Base-by-base conservation (phyloP, 2,329 filamentous ascomycete species). In the Remersonia thermophila region DNA sequence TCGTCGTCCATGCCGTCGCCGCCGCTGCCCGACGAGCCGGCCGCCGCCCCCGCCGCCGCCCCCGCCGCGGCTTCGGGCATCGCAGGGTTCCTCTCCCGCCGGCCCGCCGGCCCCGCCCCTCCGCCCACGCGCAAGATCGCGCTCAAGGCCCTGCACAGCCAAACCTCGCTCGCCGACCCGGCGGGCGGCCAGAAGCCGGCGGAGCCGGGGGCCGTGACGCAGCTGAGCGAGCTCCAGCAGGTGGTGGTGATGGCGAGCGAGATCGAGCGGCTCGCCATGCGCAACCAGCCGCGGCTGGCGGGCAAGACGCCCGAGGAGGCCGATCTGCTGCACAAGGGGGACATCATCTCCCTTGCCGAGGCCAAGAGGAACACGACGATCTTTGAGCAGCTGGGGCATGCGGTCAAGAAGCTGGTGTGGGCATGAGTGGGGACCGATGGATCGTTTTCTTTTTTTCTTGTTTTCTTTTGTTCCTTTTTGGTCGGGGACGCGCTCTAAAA, bases 321-420 rank as follows among this genome's bases (percentile, higher is more conserved):
- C 14, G 58, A 77, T 4, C 51, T 80, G 14, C 67, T 52, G 17
- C 47, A 73, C 46, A 66, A 61, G 42, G 68, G 63, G 0, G 81
- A 89, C 49, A 83, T 98, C 35, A 84, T 98, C 35, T 83, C 81
- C 16, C 56, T 93, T 36, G 76, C 75, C 2, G 86, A 95, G 52
- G 91, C 91, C 38, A 89, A 75, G 68, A 82, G 73, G 63, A 86
- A 80, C 42, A 95, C 89, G 0, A 83, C 86, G 0, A 67, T 93
- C 49, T 57, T 96, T 35, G 89, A 95, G 59, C 80, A 89, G 55
- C 60, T 93, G 51, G 84, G 86, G 2, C 86, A 96, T 63, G 82
- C 80, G 40, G 69, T 96, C 50, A 95, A 94, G 72, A 93, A 84
- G 65, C 61, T 96, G 55, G 86, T 98, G 10, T 96, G 91, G 91